Base-by-base conservation (phyloP, 129 eudicot genomes). In the Tagetes patula region DNA sequence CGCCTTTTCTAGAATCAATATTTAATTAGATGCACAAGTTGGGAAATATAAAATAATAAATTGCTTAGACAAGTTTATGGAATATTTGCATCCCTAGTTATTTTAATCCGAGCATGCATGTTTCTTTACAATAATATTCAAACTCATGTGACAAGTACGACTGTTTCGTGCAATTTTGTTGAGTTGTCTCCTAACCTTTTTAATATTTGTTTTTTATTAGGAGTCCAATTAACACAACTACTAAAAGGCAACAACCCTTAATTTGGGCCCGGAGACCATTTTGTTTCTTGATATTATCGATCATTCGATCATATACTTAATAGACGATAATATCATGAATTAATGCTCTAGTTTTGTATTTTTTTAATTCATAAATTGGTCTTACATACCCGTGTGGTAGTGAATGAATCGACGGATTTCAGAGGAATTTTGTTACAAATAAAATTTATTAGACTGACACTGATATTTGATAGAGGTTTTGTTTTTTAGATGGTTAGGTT, bases 71-170 rank as follows among this genome's bases (percentile, higher is more conserved):
- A 52, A 52, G 47, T 53, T 47, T 38, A 39, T 71, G 64, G 53
- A 50, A 63, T 70, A 7, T 70, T 38, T 36, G 63, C 11, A 10
- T 9, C 43, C 45, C 37, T 41, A 61, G 39, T 62, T 74, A 74
- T 74, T 48, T 37, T 75, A 78, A 63, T 78, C 37, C 11, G 33
- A 78, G 82, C 82, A 78, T 71, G 82, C 82, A 77, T 62, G 67
- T 63, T 64, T 71, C 67, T 71, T 52, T 33, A 64, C 33, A 78
- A 14, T 71, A 71, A 14, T 71, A 71, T 71, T 63, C 77, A 41
- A 52, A 8, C 63, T 78, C 77, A 78, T 63, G 77, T 71, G 82
- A 71, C 82, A 78, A 71, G 82, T 6, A 10, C 53, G 48, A 78
- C 58, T 71, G 82, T 78, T 78, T 71, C 31, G 43, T 72, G 82